Evolutionary conservation across 129 eudicot species (phyloP).

Genomic region (Helianthus annuus): DNA sequence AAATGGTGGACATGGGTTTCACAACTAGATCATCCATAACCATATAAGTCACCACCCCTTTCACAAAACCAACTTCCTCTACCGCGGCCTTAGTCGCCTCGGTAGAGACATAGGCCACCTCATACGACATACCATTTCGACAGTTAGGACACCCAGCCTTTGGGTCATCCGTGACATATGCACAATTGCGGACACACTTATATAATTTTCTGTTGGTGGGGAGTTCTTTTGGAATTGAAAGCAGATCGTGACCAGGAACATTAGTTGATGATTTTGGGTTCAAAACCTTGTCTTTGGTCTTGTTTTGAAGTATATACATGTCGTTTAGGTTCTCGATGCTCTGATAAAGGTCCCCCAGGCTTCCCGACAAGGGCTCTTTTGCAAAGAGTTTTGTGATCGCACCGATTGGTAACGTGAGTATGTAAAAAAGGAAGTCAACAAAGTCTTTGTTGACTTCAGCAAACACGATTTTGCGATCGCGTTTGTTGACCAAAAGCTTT

Average conservation of each 20-base stretch:
- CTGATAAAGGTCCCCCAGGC: conserved; percentile 34
- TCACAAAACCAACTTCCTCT: conserved; percentile 39
- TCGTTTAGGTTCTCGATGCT: conserved; percentile 40
- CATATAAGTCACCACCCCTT: conserved; percentile 47
- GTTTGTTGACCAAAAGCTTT: conserved; percentile 38
- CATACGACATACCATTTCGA: neutral
- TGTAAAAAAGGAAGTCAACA: conserved; percentile 41
- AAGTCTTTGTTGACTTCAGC: conserved; percentile 49
- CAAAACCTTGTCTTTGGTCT: conserved; percentile 36
- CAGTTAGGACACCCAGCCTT: conserved; percentile 28
- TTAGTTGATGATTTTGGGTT: conserved; percentile 25
- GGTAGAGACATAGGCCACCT: conserved; percentile 2
- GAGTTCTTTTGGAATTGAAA: conserved; percentile 17
- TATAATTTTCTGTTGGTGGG: conserved; percentile 27
- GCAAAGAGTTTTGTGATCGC: conserved; percentile 34
- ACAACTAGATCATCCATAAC: conserved; percentile 41
- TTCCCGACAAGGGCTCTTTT: conserved; percentile 29
- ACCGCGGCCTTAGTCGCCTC: conserved; percentile 14
- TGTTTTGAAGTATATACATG: conserved; percentile 27
- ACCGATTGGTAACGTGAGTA: conserved; percentile 37
- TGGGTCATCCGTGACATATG: conserved; percentile 24
- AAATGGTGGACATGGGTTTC: conserved; percentile 42
- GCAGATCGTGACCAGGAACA: conserved; percentile 27
- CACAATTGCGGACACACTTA: conserved; percentile 8
- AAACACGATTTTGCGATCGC: conserved; percentile 32